A percentile compares a stretch with the other conserved stretches of the same genome.
Conservation (phyloP, 2,329 filamentous ascomycete genomes). For the Fusarium sp. region DNA sequence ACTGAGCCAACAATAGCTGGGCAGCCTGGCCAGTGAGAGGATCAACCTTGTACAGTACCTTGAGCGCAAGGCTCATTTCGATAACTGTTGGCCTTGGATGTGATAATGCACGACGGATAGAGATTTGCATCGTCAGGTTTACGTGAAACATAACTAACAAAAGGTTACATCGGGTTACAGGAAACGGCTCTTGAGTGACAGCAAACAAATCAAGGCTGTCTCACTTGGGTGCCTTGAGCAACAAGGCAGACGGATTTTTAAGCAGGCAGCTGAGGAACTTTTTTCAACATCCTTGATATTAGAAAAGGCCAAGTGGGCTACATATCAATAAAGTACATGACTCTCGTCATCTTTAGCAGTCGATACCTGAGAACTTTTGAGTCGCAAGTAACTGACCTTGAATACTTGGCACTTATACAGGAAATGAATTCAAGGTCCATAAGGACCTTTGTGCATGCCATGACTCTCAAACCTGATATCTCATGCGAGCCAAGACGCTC, state of each 20-base stretch:
- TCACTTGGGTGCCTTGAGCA: slow-evolving; percentile 18
- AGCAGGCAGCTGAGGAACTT: slow-evolving; percentile 14
- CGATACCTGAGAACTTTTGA: slow-evolving; percentile 21
- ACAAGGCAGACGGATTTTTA: neutral
- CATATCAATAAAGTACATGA: slow-evolving; percentile 31
- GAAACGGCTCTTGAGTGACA: slow-evolving; percentile 48
- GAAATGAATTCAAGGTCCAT: slow-evolving; percentile 24
- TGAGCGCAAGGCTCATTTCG: slow-evolving; percentile 16
- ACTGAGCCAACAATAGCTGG: slow-evolving; percentile 20
- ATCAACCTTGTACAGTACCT: slow-evolving; percentile 16
- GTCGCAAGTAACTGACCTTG: slow-evolving; percentile 15
- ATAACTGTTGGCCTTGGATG: neutral
- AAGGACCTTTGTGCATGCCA: slow-evolving; percentile 13
- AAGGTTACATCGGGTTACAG: slow-evolving; percentile 37
- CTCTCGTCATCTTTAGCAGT: neutral
- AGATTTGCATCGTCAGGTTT: slow-evolving; percentile 21
- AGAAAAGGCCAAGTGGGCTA: slow-evolving; percentile 14
- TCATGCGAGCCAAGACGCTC: slow-evolving; percentile 28
- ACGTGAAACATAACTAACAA: slow-evolving; percentile 31
- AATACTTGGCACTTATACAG: slow-evolving; percentile 15
- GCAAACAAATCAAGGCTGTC: slow-evolving; percentile 46
- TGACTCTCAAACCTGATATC: slow-evolving; percentile 16
- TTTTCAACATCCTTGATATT: slow-evolving; percentile 12
- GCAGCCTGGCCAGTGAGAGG: slow-evolving; percentile 4
- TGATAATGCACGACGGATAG: slow-evolving; percentile 10